Evolutionary conservation across 768 basidiomycete species (phyloP).

Genomic region (Suillus decipiens): DNA sequence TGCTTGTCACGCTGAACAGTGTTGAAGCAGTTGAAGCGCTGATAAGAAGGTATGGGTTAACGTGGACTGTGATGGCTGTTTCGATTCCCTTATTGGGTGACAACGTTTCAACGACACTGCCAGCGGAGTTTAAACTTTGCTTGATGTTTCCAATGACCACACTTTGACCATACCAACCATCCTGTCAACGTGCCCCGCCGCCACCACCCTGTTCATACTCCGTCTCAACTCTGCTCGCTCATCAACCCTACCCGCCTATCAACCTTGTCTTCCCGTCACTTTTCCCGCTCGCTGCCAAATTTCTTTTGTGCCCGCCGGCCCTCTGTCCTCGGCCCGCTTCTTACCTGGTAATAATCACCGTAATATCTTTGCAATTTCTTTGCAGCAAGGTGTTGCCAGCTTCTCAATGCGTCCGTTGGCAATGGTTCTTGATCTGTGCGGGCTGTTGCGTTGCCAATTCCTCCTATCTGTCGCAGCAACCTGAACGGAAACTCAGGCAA

Average conservation of each 20-base stretch:
- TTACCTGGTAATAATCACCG: no score
- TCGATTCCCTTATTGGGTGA: background rate
- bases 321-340: no score
- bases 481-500: no score
- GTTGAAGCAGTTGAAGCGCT: background rate
- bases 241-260: background rate
- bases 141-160: no score
- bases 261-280: background rate
- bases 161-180: no score
- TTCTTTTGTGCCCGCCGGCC: no score
- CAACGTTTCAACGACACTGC: background rate
- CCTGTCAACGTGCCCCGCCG: no score
- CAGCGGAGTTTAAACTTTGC: background rate
- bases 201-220: background rate
- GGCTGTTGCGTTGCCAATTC: no score
- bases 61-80: background rate
- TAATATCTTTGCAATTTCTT: no score
- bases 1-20: slow-evolving; percentile 4
- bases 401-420: background rate
- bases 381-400: no score
- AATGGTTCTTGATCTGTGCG: no score
- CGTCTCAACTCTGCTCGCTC: background rate
- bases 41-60: background rate
- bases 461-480: no score
- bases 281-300: background rate